Base-by-base conservation (phyloP, 371 early-diverging fungal genomes). In the Racocetra persica region DNA sequence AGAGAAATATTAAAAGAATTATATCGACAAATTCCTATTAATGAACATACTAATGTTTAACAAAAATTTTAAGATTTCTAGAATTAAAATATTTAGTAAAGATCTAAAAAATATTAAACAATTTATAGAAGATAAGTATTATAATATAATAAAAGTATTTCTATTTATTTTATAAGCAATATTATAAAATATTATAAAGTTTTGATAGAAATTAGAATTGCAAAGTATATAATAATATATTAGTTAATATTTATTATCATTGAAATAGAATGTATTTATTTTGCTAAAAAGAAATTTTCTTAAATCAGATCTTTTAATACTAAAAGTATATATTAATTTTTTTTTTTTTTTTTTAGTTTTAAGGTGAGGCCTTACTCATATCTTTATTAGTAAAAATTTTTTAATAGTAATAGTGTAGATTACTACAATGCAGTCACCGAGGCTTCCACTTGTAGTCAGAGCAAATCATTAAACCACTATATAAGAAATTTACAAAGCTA, bases 211-310 rank as follows among this genome's bases (percentile, higher is more conserved):
- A 10, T 4, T 26, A 26, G 32, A 7, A 10, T 28, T 32, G 6
- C 63, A 1, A 63, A 63, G 32, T 14, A 28, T 18, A 63, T 16
- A 28, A 63, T 63, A 18, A 28, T 10, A 2, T 5, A 63, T 63
- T 63, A 13, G 63, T 63, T 63, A 18, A 63, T 28, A 2, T 28
- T 28, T 63, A 63, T 63, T 63, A 63, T 32, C 26, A 28, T 0
- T 63, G 28, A 14, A 63, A 63, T 11, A 62, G 16, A 62, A 62
- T 62, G 2, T 62, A 62, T 62, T 62, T 62, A 22, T 62, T 62
- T 62, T 26, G 28, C 63, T 0, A 5, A 63, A 62, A 63, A 32
- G 32, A 63, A 63, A n/a, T 28, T 63, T 62, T 63, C 32, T 63
- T 4, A 8, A 63, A 14, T 63, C 63, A 11, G 63, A 63, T 28